A percentile compares a stretch with the other conserved stretches of the same genome.
phyloP scores from a whole-genome alignment of 108 stramenopile species.

The Phaeodactylum tricornutum region DNA sequence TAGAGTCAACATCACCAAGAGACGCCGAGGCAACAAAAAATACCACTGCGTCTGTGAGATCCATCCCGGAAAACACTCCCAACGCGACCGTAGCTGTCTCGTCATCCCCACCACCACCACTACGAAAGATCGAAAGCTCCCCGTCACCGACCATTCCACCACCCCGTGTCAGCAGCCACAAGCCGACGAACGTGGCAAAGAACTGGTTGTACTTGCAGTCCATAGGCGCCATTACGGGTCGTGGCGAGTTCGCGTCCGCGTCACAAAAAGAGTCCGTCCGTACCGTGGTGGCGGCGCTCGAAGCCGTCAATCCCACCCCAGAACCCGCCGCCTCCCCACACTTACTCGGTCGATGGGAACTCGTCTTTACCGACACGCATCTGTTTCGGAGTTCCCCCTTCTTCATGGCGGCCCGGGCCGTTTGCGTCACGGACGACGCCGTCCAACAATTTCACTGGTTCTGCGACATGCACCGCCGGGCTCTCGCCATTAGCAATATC shows the following conservation, averaged over 20 bases:
- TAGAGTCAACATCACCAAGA: no score
- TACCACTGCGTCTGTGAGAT: no score
- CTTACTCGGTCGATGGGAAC: slow-evolving; percentile 69
- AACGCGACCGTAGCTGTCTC: no score
- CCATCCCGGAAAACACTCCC: no score
- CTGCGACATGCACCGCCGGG: slow-evolving; percentile 81
- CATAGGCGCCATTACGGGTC: slow-evolving; percentile 50
- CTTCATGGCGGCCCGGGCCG: slow-evolving; percentile 80
- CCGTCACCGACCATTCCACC: no score
- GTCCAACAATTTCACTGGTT: slow-evolving; percentile 80
- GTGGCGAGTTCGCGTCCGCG: slow-evolving; percentile 53
- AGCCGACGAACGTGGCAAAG: neutral
- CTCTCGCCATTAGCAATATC: slow-evolving; percentile 65
- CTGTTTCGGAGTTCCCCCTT: slow-evolving; percentile 80
- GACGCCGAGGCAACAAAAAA: no score
- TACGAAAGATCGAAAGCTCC: no score
- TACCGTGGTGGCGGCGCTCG: slow-evolving; percentile 23
- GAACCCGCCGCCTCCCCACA: slow-evolving; percentile 13
- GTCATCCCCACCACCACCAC: no score
- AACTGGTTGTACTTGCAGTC: slow-evolving; percentile 4
- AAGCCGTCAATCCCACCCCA: slow-evolving; percentile 23
- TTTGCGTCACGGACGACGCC: slow-evolving; percentile 51
- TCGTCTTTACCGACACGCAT: slow-evolving; percentile 62
- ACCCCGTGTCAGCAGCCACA: no score
- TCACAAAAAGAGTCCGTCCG: slow-evolving; percentile 36